Evolutionary conservation across 257 asterid species (phyloP).

Genomic region (Solanum rostratum): DNA sequence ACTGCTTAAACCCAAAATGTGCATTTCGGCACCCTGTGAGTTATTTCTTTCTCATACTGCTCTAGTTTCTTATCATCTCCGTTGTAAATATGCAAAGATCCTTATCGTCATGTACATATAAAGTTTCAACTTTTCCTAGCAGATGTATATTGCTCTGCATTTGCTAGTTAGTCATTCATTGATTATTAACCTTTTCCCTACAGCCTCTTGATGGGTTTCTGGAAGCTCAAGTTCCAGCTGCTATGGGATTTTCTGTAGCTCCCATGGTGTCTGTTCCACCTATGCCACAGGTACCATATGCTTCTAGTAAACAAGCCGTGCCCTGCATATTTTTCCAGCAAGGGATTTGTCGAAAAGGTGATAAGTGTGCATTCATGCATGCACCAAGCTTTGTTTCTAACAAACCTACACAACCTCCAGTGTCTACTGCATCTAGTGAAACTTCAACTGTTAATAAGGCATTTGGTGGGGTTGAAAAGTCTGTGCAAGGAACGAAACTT

Average conservation of each 20-base stretch:
- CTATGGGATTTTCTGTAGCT: constrained; percentile 29
- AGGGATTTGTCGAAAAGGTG: constrained; percentile 71
- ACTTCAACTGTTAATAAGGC: constrained; percentile 7
- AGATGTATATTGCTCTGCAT: not conserved
- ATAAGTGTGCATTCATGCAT: constrained; percentile 77
- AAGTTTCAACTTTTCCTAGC: not conserved
- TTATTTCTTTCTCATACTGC: not conserved
- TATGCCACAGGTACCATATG: constrained; percentile 25
- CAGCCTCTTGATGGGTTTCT: constrained; percentile 82
- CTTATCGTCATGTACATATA: not conserved
- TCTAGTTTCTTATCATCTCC: not conserved
- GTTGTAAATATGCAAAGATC: not conserved
- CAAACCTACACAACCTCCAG: constrained; percentile 27
- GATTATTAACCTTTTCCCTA: not conserved
- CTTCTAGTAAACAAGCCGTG: constrained; percentile 45
- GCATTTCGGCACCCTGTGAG: constrained; percentile 85
- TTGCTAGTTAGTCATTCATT: not conserved
- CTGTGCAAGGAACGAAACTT: constrained; percentile 19
- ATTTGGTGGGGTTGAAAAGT: constrained; percentile 12
- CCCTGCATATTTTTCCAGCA: constrained; percentile 73
- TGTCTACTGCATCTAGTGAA: constrained; percentile 7
- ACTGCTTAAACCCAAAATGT: constrained; percentile 18
- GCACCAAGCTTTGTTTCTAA: constrained; percentile 33
- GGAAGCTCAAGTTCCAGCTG: constrained; percentile 45
- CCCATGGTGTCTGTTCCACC: constrained; percentile 22